Conservation (phyloP, 2,329 filamentous ascomycete species). For the Thielaviopsis punctulata region DNA sequence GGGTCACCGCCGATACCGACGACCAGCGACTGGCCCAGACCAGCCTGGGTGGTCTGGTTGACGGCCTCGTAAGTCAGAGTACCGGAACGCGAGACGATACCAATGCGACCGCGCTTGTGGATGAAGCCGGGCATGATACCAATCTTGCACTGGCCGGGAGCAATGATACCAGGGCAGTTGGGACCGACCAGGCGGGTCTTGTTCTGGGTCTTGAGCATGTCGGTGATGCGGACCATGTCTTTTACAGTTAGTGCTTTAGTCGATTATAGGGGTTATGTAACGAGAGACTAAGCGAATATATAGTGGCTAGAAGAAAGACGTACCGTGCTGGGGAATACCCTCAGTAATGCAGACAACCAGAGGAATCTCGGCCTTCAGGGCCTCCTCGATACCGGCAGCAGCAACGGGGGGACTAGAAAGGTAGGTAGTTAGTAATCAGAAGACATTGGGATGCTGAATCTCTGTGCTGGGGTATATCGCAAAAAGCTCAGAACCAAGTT, state of each 20-base stretch:
- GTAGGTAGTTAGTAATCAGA: background rate
- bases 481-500: background rate
- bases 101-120: constrained; percentile 97
- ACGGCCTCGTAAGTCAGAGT: constrained; percentile 99
- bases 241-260: background rate
- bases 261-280: constrained; percentile 6
- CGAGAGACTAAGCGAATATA: background rate
- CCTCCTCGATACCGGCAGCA: constrained; percentile 91
- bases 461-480: background rate
- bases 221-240: constrained; percentile 99
- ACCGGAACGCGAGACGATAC: constrained; percentile 94
- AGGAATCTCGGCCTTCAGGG: constrained; percentile 79
- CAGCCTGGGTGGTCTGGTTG: constrained; percentile 96
- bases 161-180: constrained; percentile 98
- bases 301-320: constrained; percentile 17
- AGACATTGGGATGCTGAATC: background rate
- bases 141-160: constrained; percentile 93
- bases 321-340: constrained; percentile 93
- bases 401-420: constrained; percentile 64
- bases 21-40: constrained; percentile 93
- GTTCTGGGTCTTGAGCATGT: constrained; percentile 91
- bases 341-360: constrained; percentile 96
- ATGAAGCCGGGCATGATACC: constrained; percentile 99
- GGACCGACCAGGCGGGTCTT: constrained; percentile 94
- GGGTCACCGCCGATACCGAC: constrained; percentile 97